Conservation (phyloP, 306 rosid genomes). For the Boehmeria nivea region DNA sequence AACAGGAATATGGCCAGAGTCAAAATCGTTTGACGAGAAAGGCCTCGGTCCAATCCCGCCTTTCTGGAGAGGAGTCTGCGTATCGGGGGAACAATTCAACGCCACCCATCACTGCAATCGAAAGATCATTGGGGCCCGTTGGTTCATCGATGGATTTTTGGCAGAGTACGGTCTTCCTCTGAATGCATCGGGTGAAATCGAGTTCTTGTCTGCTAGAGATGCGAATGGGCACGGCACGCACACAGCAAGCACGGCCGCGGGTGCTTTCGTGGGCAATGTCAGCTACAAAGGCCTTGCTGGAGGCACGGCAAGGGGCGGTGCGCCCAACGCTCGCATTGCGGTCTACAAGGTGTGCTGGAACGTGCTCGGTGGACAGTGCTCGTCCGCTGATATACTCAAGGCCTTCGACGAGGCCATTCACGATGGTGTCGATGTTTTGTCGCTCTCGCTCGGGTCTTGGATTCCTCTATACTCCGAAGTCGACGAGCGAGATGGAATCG, state of each 20-base stretch:
- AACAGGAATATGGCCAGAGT: constrained; percentile 62
- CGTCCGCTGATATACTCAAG: constrained; percentile 43
- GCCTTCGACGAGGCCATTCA: constrained; percentile 47
- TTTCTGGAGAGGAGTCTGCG: constrained; percentile 42
- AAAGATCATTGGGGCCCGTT: constrained; percentile 51
- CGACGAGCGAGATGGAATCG: constrained; percentile 32
- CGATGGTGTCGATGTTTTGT: constrained; percentile 51
- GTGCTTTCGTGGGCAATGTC: constrained; percentile 26
- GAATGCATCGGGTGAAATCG: constrained; percentile 17
- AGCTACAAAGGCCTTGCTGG: constrained; percentile 45
- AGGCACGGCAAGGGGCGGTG: constrained; percentile 46
- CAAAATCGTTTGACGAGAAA: constrained; percentile 32
- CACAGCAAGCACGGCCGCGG: constrained; percentile 43
- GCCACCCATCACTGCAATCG: constrained; percentile 34
- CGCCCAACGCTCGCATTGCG: constrained; percentile 42
- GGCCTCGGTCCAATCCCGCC: constrained; percentile 42
- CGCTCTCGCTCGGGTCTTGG: constrained; percentile 35
- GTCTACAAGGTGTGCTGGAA: constrained; percentile 56
- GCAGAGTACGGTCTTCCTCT: constrained; percentile 33
- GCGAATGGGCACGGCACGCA: constrained; percentile 47
- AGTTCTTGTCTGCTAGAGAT: constrained; percentile 46
- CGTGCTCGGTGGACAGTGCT: constrained; percentile 33
- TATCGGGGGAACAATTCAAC: constrained; percentile 35
- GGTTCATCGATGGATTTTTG: constrained; percentile 34
- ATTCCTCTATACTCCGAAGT: constrained; percentile 38